phyloP scores from a whole-genome alignment of 169 alveolate genomes.

The Plasmodium sp. region DNA sequence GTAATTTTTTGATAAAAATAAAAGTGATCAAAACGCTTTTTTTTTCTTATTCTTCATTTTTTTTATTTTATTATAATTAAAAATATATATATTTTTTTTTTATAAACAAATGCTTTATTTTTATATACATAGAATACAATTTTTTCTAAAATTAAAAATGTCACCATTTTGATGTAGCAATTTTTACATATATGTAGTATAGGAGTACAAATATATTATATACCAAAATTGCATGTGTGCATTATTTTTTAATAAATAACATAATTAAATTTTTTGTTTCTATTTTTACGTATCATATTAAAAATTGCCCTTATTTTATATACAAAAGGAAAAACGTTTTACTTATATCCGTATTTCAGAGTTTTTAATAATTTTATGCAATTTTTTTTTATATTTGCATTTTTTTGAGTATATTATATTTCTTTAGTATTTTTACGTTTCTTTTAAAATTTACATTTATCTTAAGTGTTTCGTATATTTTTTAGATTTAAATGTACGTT shows the following conservation, averaged over 20 bases:
- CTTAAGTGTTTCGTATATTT: neutral
- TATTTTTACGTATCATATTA: neutral
- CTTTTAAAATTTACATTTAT: neutral
- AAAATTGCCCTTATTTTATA: neutral
- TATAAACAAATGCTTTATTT: neutral
- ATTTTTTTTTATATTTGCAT: neutral
- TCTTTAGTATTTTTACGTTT: neutral
- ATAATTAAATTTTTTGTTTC: neutral
- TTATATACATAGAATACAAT: neutral
- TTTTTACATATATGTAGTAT: neutral
- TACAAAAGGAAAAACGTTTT: neutral
- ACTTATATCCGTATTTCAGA: neutral
- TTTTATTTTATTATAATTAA: neutral
- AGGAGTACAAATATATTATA: neutral
- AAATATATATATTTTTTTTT: neutral
- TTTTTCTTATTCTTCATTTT: neutral
- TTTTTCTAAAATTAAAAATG: neutral
- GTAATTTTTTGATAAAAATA: neutral
- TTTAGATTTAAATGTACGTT: neutral
- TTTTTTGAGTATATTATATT: neutral
- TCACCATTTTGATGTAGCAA: neutral
- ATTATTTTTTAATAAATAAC: neutral
- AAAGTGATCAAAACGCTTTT: neutral
- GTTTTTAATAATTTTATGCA: neutral
- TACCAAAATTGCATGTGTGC: neutral